A percentile compares a stretch with the other conserved stretches of the same genome.
Conservation (phyloP, 2,329 filamentous ascomycete genomes). For the Fusarium oligoseptatum region DNA sequence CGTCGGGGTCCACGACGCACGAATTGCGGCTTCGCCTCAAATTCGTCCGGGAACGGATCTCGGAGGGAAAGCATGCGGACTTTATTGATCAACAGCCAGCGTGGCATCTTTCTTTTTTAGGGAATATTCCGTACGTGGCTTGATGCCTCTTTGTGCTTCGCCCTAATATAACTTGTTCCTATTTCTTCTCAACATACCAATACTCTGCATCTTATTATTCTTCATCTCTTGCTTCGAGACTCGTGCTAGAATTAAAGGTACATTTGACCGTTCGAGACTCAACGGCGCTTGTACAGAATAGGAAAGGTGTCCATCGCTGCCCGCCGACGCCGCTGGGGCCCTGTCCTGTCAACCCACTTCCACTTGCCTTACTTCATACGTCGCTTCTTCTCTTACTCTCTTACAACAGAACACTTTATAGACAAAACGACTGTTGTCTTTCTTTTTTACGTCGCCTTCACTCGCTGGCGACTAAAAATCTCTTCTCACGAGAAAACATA, state of each 20-base stretch:
- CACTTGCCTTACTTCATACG: slow-evolving; percentile 34
- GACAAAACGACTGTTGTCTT: neutral
- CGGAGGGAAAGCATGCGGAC: slow-evolving; percentile 8
- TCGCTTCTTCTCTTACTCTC: slow-evolving; percentile 32
- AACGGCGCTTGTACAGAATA: slow-evolving; percentile 12
- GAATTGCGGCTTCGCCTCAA: slow-evolving; percentile 30
- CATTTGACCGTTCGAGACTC: slow-evolving; percentile 24
- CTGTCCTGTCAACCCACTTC: slow-evolving; percentile 39
- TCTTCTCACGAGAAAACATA: neutral
- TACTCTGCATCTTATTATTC: neutral
- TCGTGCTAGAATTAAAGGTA: slow-evolving; percentile 27
- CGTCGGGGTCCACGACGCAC: neutral
- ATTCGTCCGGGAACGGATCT: slow-evolving; percentile 25
- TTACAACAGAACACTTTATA: slow-evolving; percentile 7
- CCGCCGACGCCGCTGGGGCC: slow-evolving; percentile 32
- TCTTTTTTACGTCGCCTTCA: slow-evolving; percentile 21
- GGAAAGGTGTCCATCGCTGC: slow-evolving; percentile 35
- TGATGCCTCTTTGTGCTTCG: slow-evolving; percentile 15
- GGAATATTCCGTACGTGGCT: slow-evolving; percentile 6
- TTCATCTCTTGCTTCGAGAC: neutral
- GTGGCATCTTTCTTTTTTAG: slow-evolving; percentile 41
- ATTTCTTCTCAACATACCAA: neutral
- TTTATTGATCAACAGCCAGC: slow-evolving; percentile 37
- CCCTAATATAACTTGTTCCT: neutral
- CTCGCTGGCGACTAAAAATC: slow-evolving; percentile 23